Evolutionary conservation across 345 rosid species (phyloP), one percentile per base, ranked within the genome.

Genomic region (Citropsis articulata): DNA sequence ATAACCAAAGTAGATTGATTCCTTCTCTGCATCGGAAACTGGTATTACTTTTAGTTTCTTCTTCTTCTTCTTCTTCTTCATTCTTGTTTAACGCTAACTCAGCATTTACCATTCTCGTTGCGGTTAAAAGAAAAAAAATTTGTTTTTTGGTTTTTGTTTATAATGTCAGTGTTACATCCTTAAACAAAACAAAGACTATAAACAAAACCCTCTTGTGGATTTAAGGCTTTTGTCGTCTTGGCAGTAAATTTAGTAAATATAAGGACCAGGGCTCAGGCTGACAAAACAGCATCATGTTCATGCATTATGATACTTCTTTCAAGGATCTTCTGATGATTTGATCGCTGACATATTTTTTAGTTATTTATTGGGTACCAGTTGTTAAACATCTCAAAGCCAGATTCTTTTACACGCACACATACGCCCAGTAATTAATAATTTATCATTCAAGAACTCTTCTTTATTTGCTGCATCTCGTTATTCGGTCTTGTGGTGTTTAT

Each of bases 351-450:
- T 9, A 6, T 2, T n/a, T 33, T 59, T 36, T 60, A 8, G 5
- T 31, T 36, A 7, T 56, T 24, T 65, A 42, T 60, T 35, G 27
- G 2, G 12, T 36, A 16, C 69, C 9, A 6, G 60, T 56, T 69
- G 73, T 22, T 48, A 67, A 67, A 27, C 19, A 62, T 30, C 36
- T 64, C 21, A 14, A 40, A 19, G 22, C 16, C 68, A 57, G 5
- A 57, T 42, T 73, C 59, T 80, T 79, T 80, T 80, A 82, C 77
- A 83, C 76, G 42, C 45, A 40, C 13, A 42, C 48, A 42, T 4
- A 42, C 10, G 48, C 48, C 16, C 48, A 42, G 12, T 2, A 42
- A 42, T n/a, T 33, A 79, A 25, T 71, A 7, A 56, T 62, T 62
- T 24, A 21, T 50, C 78, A 9, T 45, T 75, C 40, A 36, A 77